Evolutionary conservation across 2,329 filamentous ascomycete genomes (phyloP).

Genomic region (Parastagonospora avenae): DNA sequence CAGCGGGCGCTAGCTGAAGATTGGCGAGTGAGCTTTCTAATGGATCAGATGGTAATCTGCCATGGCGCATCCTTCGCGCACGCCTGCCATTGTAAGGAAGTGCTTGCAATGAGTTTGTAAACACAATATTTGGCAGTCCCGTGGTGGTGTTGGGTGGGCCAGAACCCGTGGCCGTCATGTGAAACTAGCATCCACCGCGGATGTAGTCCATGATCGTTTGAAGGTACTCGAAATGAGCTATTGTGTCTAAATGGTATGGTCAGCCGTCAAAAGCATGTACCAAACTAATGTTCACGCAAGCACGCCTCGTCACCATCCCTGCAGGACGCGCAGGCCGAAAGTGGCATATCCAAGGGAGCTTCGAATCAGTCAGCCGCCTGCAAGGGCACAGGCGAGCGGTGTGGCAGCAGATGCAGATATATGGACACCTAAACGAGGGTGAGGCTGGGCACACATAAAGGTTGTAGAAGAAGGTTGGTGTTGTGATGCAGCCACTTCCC

Average conservation of each 20-base stretch:
- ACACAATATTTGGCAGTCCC: neutral
- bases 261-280: slow-evolving; percentile 12
- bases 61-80: slow-evolving; percentile 3
- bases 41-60: slow-evolving; percentile 14
- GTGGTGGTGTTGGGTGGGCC: slow-evolving; percentile 30
- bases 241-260: slow-evolving; percentile 7
- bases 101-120: neutral
- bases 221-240: neutral
- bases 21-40: slow-evolving; percentile 14
- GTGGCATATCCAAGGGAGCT: slow-evolving; percentile 11
- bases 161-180: slow-evolving; percentile 20
- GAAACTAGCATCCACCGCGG: slow-evolving; percentile 19
- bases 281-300: slow-evolving; percentile 37
- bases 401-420: slow-evolving; percentile 24
- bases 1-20: slow-evolving; percentile 9
- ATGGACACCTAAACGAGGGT: slow-evolving; percentile 19
- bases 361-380: slow-evolving; percentile 29
- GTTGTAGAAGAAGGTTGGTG: slow-evolving; percentile 17
- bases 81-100: slow-evolving; percentile 6
- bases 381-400: slow-evolving; percentile 29
- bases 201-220: neutral
- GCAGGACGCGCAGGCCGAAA: slow-evolving; percentile 18
- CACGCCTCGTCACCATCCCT: slow-evolving; percentile 17
- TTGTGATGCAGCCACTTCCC: slow-evolving; percentile 5
- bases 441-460: slow-evolving; percentile 27